A percentile compares a stretch with the other conserved stretches of the same genome.
These are phyloP conservation scores for Neopestalotiopsis clavispora DNA, from an alignment of 2,329 filamentous ascomycete genomes.

Conservation along the genomic window DNA sequence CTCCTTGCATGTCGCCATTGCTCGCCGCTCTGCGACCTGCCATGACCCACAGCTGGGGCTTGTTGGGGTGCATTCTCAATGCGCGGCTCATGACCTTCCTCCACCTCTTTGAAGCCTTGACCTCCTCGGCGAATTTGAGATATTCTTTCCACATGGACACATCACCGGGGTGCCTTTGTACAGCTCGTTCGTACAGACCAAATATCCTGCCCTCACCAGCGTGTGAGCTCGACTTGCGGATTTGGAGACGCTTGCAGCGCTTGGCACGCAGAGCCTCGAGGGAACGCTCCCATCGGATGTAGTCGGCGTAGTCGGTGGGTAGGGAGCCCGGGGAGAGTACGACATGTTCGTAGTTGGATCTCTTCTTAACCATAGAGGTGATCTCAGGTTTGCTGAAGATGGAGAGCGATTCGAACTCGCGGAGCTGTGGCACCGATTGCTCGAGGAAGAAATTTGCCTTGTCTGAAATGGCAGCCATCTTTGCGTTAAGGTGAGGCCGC, in stretches of 20 bases:
- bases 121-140: conserved; percentile 76
- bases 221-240: conserved; percentile 71
- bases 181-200: conserved; percentile 85
- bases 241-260: conserved; percentile 78
- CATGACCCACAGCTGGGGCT: conserved; percentile 84
- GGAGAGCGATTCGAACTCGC: conserved; percentile 89
- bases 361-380: conserved; percentile 82
- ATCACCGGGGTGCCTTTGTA: conserved; percentile 82
- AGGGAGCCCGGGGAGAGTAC: conserved; percentile 81
- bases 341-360: conserved; percentile 91
- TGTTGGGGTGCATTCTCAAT: conserved; percentile 83
- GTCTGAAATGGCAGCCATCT: conserved; percentile 84
- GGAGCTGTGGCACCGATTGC: conserved; percentile 87
- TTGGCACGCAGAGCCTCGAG: conserved; percentile 81
- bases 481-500: not conserved
- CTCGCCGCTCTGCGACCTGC: conserved; percentile 79
- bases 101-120: conserved; percentile 70
- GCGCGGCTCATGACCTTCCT: conserved; percentile 69
- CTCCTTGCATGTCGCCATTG: conserved; percentile 85
- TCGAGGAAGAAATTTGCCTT: conserved; percentile 96
- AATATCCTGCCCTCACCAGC: conserved; percentile 84
- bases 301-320: conserved; percentile 81
- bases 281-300: conserved; percentile 74
- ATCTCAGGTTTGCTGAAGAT: conserved; percentile 94
- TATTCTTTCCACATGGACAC: conserved; percentile 88